phyloP scores from a whole-genome alignment of 176 grass and related monocot species.

The Musa schizocarpa region DNA sequence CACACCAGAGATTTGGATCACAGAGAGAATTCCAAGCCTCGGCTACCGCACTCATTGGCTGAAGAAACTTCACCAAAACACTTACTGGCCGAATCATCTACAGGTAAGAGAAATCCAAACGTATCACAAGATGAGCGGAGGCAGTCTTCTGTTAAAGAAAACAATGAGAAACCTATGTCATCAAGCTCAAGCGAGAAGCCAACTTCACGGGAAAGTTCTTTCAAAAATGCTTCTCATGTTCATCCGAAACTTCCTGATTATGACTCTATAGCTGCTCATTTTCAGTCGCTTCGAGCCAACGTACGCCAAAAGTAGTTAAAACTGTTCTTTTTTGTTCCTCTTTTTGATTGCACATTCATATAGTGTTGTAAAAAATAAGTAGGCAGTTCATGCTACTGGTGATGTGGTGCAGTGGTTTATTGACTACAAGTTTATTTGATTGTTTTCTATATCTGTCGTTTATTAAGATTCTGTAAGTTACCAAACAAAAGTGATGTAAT shows the following conservation, averaged over 20 bases:
- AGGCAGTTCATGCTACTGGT: too few species aligned
- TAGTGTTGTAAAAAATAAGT: too few species aligned
- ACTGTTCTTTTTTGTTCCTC: neutral
- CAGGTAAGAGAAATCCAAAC: constrained; percentile 22
- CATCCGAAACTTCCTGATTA: constrained; percentile 85
- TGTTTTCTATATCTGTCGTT: too few species aligned
- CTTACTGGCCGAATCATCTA: constrained; percentile 19
- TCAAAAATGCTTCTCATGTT: constrained; percentile 31
- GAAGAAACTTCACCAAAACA: constrained; percentile 32
- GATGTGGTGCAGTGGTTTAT: too few species aligned
- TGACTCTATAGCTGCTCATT: constrained; percentile 81
- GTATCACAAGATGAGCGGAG: constrained; percentile 10
- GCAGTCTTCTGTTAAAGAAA: constrained; percentile 15
- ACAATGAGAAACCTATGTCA: constrained; percentile 12
- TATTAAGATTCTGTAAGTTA: too few species aligned
- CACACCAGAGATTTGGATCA: constrained; percentile 2
- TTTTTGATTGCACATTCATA: too few species aligned
- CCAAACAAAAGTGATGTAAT: too few species aligned
- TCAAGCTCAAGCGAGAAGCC: neutral
- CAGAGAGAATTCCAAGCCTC: neutral
- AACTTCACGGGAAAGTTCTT: constrained; percentile 29
- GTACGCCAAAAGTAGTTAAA: constrained; percentile 17
- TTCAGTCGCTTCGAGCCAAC: constrained; percentile 65
- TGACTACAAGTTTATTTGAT: too few species aligned
- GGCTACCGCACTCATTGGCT: neutral